Percentiles rank a stretch among this genome's conserved stretches.
Evolutionary conservation across 305 asterid species (phyloP).

Genomic region (Ilex paraguariensis): DNA sequence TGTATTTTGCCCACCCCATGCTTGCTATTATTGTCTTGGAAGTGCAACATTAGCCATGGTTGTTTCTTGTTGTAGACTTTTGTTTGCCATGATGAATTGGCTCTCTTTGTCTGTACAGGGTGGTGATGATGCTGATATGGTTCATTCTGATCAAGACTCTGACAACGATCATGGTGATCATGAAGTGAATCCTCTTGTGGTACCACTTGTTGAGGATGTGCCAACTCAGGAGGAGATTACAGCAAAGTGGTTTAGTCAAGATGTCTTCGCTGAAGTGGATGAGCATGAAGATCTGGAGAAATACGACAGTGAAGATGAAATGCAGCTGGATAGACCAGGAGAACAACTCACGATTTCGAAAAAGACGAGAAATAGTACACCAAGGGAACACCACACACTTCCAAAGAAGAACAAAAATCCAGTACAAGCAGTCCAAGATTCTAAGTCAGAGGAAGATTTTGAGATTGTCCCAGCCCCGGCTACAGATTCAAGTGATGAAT

Average conservation of each 20-base stretch:
- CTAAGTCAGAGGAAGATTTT: slow-evolving; percentile 42
- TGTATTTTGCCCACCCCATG: too few relatives aligned
- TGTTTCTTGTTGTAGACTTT: too few relatives aligned
- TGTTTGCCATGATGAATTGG: too few relatives aligned
- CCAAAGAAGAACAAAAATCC: slow-evolving; percentile 12
- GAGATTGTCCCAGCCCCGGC: slow-evolving; percentile 85
- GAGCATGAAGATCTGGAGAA: slow-evolving; percentile 41
- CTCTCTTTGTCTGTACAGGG: slow-evolving; percentile 31
- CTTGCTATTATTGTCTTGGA: neutral
- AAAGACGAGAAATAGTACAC: slow-evolving; percentile 20
- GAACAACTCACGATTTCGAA: slow-evolving; percentile 15
- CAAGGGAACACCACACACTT: slow-evolving; percentile 19
- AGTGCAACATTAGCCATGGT: too few relatives aligned
- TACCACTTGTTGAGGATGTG: slow-evolving; percentile 53
- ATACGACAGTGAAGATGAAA: slow-evolving; percentile 74
- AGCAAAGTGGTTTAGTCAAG: slow-evolving; percentile 88
- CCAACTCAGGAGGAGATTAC: slow-evolving; percentile 80
- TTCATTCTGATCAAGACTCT: slow-evolving; percentile 64
- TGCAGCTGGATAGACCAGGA: slow-evolving; percentile 36
- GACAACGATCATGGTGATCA: slow-evolving; percentile 47
- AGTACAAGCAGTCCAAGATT: slow-evolving; percentile 11
- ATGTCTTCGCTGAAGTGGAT: slow-evolving; percentile 68
- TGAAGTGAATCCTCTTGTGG: slow-evolving; percentile 81
- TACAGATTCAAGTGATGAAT: slow-evolving; percentile 70
- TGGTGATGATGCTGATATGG: slow-evolving; percentile 27